phyloP scores from a whole-genome alignment of 495 filamentous ascomycete species.

The Penicillium lagena region DNA sequence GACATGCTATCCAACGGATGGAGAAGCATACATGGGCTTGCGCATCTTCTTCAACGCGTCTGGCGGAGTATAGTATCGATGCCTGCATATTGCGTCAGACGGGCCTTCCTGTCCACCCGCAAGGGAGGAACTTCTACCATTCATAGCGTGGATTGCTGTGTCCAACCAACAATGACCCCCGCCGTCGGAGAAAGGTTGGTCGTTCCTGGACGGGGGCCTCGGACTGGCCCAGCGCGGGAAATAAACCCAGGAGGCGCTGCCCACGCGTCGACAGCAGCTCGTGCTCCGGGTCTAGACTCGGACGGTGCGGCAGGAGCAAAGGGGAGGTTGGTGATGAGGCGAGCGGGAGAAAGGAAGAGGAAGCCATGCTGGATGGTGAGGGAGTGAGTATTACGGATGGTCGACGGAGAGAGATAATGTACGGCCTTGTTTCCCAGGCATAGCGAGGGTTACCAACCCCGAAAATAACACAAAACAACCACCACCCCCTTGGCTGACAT shows the following conservation, averaged over 20 bases:
- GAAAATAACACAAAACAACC: too few species aligned
- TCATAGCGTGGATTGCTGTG: conserved; percentile 28
- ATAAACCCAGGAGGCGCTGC: conserved; percentile 20
- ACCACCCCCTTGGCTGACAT: too few species aligned
- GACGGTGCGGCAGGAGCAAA: conserved; percentile 18
- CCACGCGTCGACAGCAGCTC: conserved; percentile 34
- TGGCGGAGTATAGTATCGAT: conserved; percentile 26
- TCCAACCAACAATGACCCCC: conserved; percentile 27
- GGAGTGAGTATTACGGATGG: too few species aligned
- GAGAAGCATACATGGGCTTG: conserved; percentile 21
- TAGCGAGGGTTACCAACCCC: too few species aligned
- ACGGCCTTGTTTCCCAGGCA: too few species aligned
- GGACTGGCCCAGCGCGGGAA: conserved; percentile 22
- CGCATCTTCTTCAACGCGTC: conserved; percentile 19
- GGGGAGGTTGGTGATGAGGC: conserved; percentile 13
- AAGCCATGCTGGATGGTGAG: conserved; percentile 5
- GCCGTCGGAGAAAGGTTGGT: conserved; percentile 5
- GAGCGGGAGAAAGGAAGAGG: conserved; percentile 10
- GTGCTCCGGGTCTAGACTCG: conserved; percentile 24
- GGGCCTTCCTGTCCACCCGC: too few species aligned
- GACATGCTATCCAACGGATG: neutral
- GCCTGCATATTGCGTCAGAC: conserved; percentile 12
- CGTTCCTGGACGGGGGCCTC: conserved; percentile 11
- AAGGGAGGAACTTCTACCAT: conserved; percentile 17
- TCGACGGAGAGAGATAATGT: too few species aligned